Conservation (phyloP, 2,329 filamentous ascomycete genomes). For the Botryotinia narcissicola region DNA sequence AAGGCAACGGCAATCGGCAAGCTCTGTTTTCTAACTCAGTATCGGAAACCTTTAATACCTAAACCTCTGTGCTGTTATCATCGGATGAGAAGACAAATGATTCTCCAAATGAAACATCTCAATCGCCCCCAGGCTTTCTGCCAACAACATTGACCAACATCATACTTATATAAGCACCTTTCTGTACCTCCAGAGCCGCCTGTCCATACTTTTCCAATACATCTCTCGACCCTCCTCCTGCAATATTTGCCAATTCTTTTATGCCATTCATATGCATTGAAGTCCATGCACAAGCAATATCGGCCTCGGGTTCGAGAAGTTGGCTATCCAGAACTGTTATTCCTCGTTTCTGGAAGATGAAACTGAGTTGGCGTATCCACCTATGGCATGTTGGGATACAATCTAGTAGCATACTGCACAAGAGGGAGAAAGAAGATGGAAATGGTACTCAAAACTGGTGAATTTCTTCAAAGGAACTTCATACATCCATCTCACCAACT, state of each 20-base stretch:
- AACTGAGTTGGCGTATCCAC: slow-evolving; percentile 13
- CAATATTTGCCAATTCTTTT: not conserved
- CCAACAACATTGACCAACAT: not conserved
- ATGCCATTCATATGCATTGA: slow-evolving; percentile 7
- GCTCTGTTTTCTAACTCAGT: no score
- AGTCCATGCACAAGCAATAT: slow-evolving; percentile 7
- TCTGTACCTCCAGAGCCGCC: not conserved
- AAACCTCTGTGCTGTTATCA: no score
- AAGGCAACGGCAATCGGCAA: no score
- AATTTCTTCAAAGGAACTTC: not conserved
- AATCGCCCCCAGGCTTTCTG: not conserved
- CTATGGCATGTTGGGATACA: not conserved
- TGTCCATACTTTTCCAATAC: not conserved
- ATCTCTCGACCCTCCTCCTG: not conserved
- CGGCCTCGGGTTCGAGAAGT: not conserved
- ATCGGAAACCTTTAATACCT: not conserved
- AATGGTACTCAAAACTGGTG: not conserved
- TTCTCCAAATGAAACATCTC: not conserved
- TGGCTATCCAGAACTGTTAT: not conserved
- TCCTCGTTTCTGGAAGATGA: slow-evolving; percentile 6
- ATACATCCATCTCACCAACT: not conserved
- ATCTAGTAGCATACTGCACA: not conserved
- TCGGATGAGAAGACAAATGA: no score
- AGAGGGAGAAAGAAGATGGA: not conserved
- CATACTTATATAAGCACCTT: not conserved